A percentile compares a stretch with the other conserved stretches of the same genome.
phyloP scores from a whole-genome alignment of 306 rosid genomes.

The Heteromeles arbutifolia region DNA sequence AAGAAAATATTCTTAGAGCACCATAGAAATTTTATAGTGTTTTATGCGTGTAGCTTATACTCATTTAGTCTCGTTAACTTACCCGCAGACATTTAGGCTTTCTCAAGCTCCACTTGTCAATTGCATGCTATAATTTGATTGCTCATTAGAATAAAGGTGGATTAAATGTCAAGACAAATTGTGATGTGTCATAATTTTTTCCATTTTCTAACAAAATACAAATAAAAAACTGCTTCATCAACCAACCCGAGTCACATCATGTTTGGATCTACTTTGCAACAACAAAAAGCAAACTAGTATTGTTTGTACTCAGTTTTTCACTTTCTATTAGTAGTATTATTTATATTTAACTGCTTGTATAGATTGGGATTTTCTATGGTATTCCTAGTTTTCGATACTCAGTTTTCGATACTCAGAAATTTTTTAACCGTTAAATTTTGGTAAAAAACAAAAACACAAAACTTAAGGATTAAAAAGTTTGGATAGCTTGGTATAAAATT shows the following conservation, averaged over 20 bases:
- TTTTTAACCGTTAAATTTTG: too few relatives aligned
- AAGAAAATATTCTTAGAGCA: too few relatives aligned
- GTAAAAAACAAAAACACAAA: too few relatives aligned
- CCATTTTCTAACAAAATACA: background rate
- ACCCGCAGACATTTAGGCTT: too few relatives aligned
- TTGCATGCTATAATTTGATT: background rate
- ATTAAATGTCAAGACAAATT: background rate
- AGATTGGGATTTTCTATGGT: too few relatives aligned
- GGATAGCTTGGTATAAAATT: background rate
- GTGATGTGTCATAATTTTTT: constrained; percentile 3
- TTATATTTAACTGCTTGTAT: too few relatives aligned
- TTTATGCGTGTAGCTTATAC: too few relatives aligned
- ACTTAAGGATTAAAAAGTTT: too few relatives aligned
- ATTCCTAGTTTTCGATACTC: too few relatives aligned
- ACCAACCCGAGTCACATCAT: background rate
- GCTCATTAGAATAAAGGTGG: background rate
- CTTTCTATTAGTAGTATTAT: background rate
- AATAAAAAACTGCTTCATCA: background rate
- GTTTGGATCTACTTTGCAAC: background rate
- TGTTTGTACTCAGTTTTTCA: background rate
- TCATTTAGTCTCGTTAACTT: too few relatives aligned
- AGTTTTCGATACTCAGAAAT: too few relatives aligned
- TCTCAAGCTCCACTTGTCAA: background rate
- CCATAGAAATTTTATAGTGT: too few relatives aligned
- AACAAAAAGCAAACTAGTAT: background rate